Evolutionary conservation across 345 rosid species (phyloP).

Genomic region (Salix dunnii): DNA sequence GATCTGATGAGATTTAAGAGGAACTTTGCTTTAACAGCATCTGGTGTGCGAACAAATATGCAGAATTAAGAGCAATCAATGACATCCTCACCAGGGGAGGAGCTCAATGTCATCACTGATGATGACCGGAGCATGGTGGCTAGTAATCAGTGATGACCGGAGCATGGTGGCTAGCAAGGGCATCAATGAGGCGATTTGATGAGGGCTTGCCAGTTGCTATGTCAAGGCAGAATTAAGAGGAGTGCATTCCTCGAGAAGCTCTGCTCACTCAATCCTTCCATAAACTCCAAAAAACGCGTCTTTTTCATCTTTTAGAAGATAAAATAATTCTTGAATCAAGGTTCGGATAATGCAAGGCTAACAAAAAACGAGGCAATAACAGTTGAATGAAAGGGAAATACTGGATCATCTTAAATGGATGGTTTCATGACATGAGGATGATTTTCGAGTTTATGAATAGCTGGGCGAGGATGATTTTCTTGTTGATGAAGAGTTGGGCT

Average conservation of each 20-base stretch:
- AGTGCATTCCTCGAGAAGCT: conserved; percentile 77
- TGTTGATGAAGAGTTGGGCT: no score
- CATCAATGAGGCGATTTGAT: conserved; percentile 87
- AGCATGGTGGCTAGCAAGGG: conserved; percentile 92
- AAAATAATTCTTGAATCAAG: conserved; percentile 49
- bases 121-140: conserved; percentile 87
- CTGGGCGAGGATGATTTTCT: no score
- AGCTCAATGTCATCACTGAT: conserved; percentile 90
- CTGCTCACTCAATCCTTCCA: conserved; percentile 53
- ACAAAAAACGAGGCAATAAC: not conserved
- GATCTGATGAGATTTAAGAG: conserved; percentile 39
- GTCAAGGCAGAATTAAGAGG: conserved; percentile 86
- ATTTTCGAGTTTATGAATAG: no score
- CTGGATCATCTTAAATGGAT: not conserved
- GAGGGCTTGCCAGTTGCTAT: conserved; percentile 96
- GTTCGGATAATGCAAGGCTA: not conserved
- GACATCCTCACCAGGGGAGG: conserved; percentile 72
- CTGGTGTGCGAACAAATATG: conserved; percentile 70
- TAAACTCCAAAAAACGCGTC: conserved; percentile 75
- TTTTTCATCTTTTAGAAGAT: conserved; percentile 71
- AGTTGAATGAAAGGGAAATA: not conserved
- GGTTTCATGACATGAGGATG: no score
- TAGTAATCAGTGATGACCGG: no score
- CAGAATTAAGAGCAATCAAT: conserved; percentile 84
- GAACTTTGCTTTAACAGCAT: conserved; percentile 65